Evolutionary conservation across 768 basidiomycete genomes (phyloP).

Genomic region (Leccinum ochraceum): DNA sequence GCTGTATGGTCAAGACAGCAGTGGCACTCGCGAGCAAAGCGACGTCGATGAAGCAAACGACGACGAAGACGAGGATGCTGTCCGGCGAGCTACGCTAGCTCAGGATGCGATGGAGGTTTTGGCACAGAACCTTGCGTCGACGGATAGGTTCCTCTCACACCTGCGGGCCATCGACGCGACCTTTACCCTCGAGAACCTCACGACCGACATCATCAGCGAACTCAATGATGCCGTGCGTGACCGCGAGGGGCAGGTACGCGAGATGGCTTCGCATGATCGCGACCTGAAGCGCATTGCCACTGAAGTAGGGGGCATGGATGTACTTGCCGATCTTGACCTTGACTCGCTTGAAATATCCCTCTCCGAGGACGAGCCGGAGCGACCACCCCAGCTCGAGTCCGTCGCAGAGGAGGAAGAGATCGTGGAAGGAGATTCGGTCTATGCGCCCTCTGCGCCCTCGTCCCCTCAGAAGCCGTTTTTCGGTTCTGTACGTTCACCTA

Average conservation of each 20-base stretch:
- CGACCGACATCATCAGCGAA: slow-evolving; percentile 73
- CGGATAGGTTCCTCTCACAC: slow-evolving; percentile 73
- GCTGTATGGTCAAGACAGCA: slow-evolving; percentile 12
- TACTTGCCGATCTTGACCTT: slow-evolving; percentile 68
- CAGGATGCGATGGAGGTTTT: slow-evolving; percentile 73
- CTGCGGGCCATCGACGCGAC: slow-evolving; percentile 66
- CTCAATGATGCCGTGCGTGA: slow-evolving; percentile 76
- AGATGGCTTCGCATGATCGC: slow-evolving; percentile 54
- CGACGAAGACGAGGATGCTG: slow-evolving; percentile 31
- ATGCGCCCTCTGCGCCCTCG: slow-evolving; percentile 39
- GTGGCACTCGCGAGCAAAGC: slow-evolving; percentile 14
- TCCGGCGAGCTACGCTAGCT: slow-evolving; percentile 23
- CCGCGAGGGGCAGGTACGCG: slow-evolving; percentile 80
- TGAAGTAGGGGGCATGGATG: slow-evolving; percentile 77
- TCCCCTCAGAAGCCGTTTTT: slow-evolving; percentile 65
- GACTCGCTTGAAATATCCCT: slow-evolving; percentile 57
- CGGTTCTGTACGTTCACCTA: slow-evolving; percentile 44
- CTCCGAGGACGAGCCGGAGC: slow-evolving; percentile 32
- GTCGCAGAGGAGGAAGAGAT: slow-evolving; percentile 42
- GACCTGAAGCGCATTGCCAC: slow-evolving; percentile 76
- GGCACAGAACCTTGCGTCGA: slow-evolving; percentile 71
- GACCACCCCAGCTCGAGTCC: slow-evolving; percentile 30
- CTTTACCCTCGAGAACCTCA: slow-evolving; percentile 60
- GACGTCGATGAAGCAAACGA: slow-evolving; percentile 19
- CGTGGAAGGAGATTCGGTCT: slow-evolving; percentile 45